These are phyloP conservation scores for Blastosporella zonata DNA, from an alignment of 1,284 basidiomycete genomes.

Conservation along the genomic window DNA sequence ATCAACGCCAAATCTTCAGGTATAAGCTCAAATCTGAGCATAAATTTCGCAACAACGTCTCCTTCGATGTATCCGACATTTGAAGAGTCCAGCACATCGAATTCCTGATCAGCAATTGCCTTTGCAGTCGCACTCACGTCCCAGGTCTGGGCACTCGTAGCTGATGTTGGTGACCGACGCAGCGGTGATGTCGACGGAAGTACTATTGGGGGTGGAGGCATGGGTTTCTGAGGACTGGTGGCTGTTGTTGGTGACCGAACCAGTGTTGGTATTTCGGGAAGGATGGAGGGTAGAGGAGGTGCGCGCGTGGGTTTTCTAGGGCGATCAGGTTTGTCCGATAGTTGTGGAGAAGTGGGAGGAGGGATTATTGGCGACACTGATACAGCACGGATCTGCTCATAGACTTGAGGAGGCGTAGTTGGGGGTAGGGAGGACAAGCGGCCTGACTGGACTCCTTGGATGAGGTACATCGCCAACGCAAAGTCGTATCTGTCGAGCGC, in stretches of 20 bases:
- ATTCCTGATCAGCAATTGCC: conserved; percentile 25
- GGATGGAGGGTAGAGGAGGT: neutral
- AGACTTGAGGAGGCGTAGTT: conserved; percentile 27
- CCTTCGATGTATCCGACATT: conserved; percentile 27
- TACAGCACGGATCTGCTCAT: conserved; percentile 17
- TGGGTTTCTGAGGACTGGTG: neutral
- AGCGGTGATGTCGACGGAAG: neutral
- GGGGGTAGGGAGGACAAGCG: conserved; percentile 28
- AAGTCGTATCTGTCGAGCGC: conserved; percentile 33
- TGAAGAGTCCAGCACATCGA: conserved; percentile 25
- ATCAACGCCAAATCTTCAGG: conserved; percentile 31
- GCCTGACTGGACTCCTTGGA: conserved; percentile 31
- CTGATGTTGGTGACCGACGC: neutral
- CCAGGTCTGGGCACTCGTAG: conserved; percentile 16
- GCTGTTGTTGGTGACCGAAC: neutral
- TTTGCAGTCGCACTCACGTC: conserved; percentile 24
- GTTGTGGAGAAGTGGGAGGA: neutral
- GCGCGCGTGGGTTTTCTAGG: conserved; percentile 2
- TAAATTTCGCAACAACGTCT: conserved; percentile 27
- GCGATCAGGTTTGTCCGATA: neutral
- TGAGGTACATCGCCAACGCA: conserved; percentile 35
- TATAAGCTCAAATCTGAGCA: conserved; percentile 23
- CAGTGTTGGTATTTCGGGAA: neutral
- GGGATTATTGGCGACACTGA: conserved; percentile 1
- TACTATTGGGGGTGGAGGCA: neutral